Evolutionary conservation across 2,329 filamentous ascomycete genomes (phyloP).

Genomic region (Ceratocystiopsis brevicomis): DNA sequence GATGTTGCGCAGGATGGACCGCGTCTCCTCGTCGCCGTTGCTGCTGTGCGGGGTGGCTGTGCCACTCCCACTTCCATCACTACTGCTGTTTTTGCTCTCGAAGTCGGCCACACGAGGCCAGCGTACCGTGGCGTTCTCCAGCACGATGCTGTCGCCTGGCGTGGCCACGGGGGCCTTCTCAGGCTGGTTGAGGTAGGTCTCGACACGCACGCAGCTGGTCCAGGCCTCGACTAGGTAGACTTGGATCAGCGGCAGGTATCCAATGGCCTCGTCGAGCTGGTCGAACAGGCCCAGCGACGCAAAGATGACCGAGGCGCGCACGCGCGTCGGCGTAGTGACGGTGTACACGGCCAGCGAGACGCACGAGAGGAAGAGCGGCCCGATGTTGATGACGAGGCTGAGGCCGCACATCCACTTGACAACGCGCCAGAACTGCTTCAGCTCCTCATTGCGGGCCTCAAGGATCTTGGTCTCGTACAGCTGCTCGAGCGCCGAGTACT

Average conservation of each 20-base stretch:
- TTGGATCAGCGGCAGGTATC: slow-evolving; percentile 16
- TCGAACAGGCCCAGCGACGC: slow-evolving; percentile 18
- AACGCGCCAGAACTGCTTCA: slow-evolving; percentile 17
- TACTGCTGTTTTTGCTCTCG: slow-evolving; percentile 1
- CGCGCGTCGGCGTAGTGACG: slow-evolving; percentile 14
- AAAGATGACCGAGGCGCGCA: slow-evolving; percentile 19
- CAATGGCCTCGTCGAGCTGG: slow-evolving; percentile 17
- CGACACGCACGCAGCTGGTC: slow-evolving; percentile 17
- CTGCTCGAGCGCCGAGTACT: slow-evolving; percentile 18
- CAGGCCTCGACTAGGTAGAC: slow-evolving; percentile 18
- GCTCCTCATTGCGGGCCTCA: slow-evolving; percentile 17
- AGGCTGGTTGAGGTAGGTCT: slow-evolving; percentile 16
- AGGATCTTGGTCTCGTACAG: slow-evolving; percentile 18
- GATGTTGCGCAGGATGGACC: slow-evolving; percentile 16
- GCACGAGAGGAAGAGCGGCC: slow-evolving; percentile 16
- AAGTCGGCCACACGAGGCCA: slow-evolving; percentile 17
- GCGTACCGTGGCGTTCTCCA: slow-evolving; percentile 16
- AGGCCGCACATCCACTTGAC: slow-evolving; percentile 15
- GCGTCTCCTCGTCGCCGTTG: slow-evolving; percentile 8
- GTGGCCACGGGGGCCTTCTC: slow-evolving; percentile 14
- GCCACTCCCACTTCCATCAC: background rate
- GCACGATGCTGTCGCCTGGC: slow-evolving; percentile 12
- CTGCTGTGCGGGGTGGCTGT: background rate
- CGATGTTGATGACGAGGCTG: slow-evolving; percentile 15
- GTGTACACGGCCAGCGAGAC: slow-evolving; percentile 17